phyloP scores from a whole-genome alignment of 2,329 filamentous ascomycete genomes.

The Ramularia collo-cygni region DNA sequence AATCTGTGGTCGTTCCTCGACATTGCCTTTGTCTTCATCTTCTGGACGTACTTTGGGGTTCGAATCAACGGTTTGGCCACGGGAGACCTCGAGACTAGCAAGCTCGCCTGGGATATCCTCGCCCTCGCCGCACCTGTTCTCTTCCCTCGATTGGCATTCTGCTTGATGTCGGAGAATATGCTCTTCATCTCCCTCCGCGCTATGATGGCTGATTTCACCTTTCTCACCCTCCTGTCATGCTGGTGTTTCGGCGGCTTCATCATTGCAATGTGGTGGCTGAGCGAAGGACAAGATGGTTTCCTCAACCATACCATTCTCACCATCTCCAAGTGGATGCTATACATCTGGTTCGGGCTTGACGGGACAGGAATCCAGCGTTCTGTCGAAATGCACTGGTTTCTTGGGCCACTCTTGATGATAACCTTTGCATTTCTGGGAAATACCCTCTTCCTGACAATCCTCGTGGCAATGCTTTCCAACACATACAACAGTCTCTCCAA shows the following conservation, averaged over 20 bases:
- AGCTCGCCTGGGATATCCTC: conserved; percentile 63
- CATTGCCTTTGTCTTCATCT: conserved; percentile 68
- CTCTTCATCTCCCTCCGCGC: conserved; percentile 73
- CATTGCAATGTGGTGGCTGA: conserved; percentile 71
- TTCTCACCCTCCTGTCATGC: conserved; percentile 64
- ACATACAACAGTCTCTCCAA: conserved; percentile 72
- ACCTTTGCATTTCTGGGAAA: conserved; percentile 80
- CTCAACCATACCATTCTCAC: conserved; percentile 46
- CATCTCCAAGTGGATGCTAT: conserved; percentile 86
- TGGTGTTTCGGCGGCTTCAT: conserved; percentile 84
- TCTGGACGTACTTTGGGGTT: conserved; percentile 59
- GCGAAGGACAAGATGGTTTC: conserved; percentile 47
- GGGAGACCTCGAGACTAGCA: conserved; percentile 30
- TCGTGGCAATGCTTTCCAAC: conserved; percentile 79
- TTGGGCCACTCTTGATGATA: conserved; percentile 74
- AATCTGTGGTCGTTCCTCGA: conserved; percentile 86
- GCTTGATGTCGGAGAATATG: conserved; percentile 74
- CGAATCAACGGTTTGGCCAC: conserved; percentile 58
- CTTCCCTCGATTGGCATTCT: conserved; percentile 73
- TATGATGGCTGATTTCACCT: conserved; percentile 82
- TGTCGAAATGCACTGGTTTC: conserved; percentile 67
- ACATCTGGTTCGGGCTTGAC: conserved; percentile 86
- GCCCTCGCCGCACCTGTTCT: conserved; percentile 71
- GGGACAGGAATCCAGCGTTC: conserved; percentile 52
- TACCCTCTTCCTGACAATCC: conserved; percentile 79